These are phyloP conservation scores for Kwoniella shivajii DNA, from an alignment of 1,284 basidiomycete genomes.

Conservation along the genomic window DNA sequence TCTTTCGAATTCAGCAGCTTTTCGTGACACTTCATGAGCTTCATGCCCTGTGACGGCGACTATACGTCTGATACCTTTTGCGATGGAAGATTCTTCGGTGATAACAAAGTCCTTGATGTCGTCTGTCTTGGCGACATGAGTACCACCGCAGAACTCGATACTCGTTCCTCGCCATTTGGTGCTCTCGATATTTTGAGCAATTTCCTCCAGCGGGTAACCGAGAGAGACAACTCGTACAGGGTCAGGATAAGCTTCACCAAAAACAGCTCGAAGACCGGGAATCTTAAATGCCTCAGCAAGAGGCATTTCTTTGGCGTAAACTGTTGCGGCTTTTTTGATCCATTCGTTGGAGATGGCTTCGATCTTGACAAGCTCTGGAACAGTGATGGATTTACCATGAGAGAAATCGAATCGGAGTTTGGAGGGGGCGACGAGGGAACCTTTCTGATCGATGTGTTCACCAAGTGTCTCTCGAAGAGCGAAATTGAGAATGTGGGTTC, in stretches of 20 bases:
- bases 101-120: constrained; percentile 96
- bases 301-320: constrained; percentile 83
- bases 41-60: constrained; percentile 94
- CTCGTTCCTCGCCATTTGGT: constrained; percentile 87
- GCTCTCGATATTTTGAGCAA: constrained; percentile 80
- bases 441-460: constrained; percentile 97
- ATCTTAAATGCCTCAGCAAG: constrained; percentile 84
- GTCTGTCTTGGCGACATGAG: constrained; percentile 91
- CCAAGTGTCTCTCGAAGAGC: constrained; percentile 89
- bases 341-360: constrained; percentile 83
- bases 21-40: constrained; percentile 75
- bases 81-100: constrained; percentile 93
- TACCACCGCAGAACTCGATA: constrained; percentile 97
- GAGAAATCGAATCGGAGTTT: constrained; percentile 99
- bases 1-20: constrained; percentile 67
- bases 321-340: constrained; percentile 85
- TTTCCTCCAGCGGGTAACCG: constrained; percentile 83
- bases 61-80: constrained; percentile 94
- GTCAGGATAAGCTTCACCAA: constrained; percentile 97
- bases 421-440: constrained; percentile 91
- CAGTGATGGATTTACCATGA: constrained; percentile 82
- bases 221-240: constrained; percentile 93
- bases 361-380: constrained; percentile 77
- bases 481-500: constrained; percentile 97
- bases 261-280: constrained; percentile 91